phyloP scores from a whole-genome alignment of 2,329 filamentous ascomycete genomes.

The Didymella pinodella region DNA sequence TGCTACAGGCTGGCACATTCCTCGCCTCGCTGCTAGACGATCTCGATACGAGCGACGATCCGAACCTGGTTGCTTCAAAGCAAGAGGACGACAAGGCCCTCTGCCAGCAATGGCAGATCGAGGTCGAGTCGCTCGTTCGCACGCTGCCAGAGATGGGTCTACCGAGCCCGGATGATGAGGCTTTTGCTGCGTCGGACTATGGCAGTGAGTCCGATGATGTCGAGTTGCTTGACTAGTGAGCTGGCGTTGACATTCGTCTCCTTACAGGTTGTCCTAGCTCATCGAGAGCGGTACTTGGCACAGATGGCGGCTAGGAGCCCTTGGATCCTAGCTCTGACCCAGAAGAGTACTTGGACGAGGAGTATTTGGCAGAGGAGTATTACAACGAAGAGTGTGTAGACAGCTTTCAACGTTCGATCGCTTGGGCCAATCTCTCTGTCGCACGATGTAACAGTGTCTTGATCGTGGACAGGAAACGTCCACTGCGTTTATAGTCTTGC shows the following conservation, averaged over 20 bases:
- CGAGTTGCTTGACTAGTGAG: conserved; percentile 32
- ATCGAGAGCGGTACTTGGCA: not conserved
- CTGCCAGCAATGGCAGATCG: conserved; percentile 32
- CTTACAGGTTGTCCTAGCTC: not conserved
- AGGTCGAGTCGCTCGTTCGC: conserved; percentile 36
- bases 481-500: not conserved
- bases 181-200: conserved; percentile 49
- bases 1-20: conserved; percentile 33
- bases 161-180: conserved; percentile 39
- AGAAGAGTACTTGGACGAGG: not conserved
- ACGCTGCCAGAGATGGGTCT: conserved; percentile 43
- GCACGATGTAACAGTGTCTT: not conserved
- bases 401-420: not conserved
- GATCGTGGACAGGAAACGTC: not conserved
- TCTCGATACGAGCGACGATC: conserved; percentile 33
- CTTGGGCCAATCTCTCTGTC: not conserved
- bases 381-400: no score
- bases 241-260: not conserved
- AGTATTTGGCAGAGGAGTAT: no score
- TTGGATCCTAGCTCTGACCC: not conserved
- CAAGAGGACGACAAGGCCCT: conserved; percentile 33
- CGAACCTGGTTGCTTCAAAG: conserved; percentile 30
- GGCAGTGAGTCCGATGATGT: conserved; percentile 49
- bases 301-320: not conserved
- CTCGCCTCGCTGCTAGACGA: conserved; percentile 33